Evolutionary conservation across 495 filamentous ascomycete genomes (phyloP), one percentile per base, ranked within the genome.

Genomic region (Xylaria nigripes): DNA sequence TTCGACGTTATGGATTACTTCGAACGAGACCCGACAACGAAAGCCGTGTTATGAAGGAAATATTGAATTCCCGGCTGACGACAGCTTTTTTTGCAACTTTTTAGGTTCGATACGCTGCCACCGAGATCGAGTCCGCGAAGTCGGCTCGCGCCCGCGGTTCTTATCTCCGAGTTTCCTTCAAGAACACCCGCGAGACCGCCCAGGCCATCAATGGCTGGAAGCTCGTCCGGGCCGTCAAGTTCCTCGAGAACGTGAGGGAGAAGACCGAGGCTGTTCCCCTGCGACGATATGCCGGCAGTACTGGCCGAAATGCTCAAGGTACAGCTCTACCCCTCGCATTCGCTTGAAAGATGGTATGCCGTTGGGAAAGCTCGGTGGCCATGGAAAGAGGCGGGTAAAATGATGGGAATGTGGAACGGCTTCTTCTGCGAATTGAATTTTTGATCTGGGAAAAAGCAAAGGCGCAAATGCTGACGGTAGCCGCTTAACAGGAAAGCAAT

Each of bases 121-220:
- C 85, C 68, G 80, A 89, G 70, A 90, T 95, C 73, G 77, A 86
- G 64, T 77, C 86, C 71, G 81, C 83, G 61, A 98, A 97, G 82
- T 94, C 88, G 74, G 94, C 93, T 73, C 89, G 90, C 77, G 84
- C 91, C 68, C 90, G 92, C 74, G 94, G 94, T 73, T 87, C 91
- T 71, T 97, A 97, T 83, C 89, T 99, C 62, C 91, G 93, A 67
- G 90, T 96, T 70, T 93, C 87, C 65, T 96, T 95, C 86, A 97
- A 97, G 84, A 97, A 98, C 84, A 96, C 93, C 74, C 89, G 92
- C 70, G 94, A 99, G 81, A 96, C 93, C 60, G 94, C 93, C 53
- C 91, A 96, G 79, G 90, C 92, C 59, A 90, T 97, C 84, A 96
- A 89, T 76, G 92, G 93, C 75, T 96, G 92, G 93, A 97, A 97